Base-by-base conservation (phyloP, 495 filamentous ascomycete genomes). In the Niebla homalea region DNA sequence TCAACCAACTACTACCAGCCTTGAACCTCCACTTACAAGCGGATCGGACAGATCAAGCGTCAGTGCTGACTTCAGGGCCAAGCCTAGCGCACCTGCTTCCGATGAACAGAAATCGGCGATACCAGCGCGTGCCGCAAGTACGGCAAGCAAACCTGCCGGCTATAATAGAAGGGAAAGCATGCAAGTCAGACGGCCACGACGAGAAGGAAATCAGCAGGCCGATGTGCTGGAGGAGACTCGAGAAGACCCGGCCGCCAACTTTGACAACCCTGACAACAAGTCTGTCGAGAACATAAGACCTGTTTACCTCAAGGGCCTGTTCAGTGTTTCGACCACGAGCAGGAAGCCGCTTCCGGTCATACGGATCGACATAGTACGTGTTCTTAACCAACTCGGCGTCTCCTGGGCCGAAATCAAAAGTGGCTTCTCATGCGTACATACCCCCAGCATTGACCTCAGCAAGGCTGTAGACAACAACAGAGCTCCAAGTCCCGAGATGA, bases 261-360 rank as follows among this genome's bases (percentile, higher is more conserved):
- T 69, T 19, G 75, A 72, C 62, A 67, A 69, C 57, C 75, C 64
- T 51, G 29, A 32, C 7, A 74, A 69, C 68, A 75, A 59, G 67
- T 73, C 69, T 67, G 67, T 85, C 57, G 73, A 84, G 54, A 69
- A 80, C 36, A 78, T 83, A 38, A 97, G 94, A 60, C 93, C 93
- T 1, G 92, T 97, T 22, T 99, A 83, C 61, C 78, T 99, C 22
- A 99, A 99, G 64, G 92, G 92, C 20, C 78, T 99, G 21, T 99
- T 99, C 71, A 96, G 89, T 61, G 92, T 97, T 32, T 89, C 86
- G 4, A 99, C 92, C 0, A 99, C 92, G 2, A 95, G 89, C 56
- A 93, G 83, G 58, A 92, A 89, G 56, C 87, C 93, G 2, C 73
- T 97, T 19, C 62, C 78, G 3, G 74, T 84, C 53, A 98, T 98